Conservation (phyloP, 2,329 filamentous ascomycete species). For the Leptoxyphium fumago region DNA sequence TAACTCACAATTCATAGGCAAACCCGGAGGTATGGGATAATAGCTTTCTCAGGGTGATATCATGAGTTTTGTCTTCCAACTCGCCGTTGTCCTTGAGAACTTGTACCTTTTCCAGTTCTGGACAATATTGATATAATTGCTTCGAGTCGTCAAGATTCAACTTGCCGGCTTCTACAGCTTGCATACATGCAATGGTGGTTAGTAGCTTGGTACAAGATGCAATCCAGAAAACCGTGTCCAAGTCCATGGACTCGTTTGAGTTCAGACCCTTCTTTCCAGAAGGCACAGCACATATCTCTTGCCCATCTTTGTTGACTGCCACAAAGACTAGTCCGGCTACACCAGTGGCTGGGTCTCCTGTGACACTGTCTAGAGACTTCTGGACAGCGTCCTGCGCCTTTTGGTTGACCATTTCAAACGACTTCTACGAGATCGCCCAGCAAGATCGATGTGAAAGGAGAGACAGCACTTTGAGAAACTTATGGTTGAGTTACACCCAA, state of each 20-base stretch:
- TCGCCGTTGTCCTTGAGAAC: conserved; percentile 27
- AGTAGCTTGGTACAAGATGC: conserved; percentile 36
- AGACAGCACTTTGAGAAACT: too few species aligned
- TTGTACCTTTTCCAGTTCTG: conserved; percentile 29
- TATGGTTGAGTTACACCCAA: too few species aligned
- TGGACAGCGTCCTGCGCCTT: conserved; percentile 22
- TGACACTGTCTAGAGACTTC: conserved; percentile 20
- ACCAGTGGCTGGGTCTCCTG: conserved; percentile 15
- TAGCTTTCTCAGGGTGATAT: conserved; percentile 37
- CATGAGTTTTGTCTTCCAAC: conserved; percentile 27
- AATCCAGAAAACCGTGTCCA: conserved; percentile 47
- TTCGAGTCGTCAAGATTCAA: conserved; percentile 28
- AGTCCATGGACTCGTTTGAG: conserved; percentile 37
- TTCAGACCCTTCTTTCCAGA: conserved; percentile 27
- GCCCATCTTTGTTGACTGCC: conserved; percentile 30
- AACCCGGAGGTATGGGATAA: conserved; percentile 37
- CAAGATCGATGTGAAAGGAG: too few species aligned
- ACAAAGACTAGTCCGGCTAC: conserved; percentile 30
- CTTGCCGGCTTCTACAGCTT: conserved; percentile 30
- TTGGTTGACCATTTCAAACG: conserved; percentile 14
- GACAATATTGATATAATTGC: conserved; percentile 25
- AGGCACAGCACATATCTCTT: conserved; percentile 26
- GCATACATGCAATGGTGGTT: conserved; percentile 31
- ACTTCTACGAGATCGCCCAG: too few species aligned
- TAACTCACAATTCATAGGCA: conserved; percentile 29